A percentile compares a stretch with the other conserved stretches of the same genome.
Evolutionary conservation across 148 eudicot genomes (phyloP).

Genomic region (Fagopyrum esculentum): DNA sequence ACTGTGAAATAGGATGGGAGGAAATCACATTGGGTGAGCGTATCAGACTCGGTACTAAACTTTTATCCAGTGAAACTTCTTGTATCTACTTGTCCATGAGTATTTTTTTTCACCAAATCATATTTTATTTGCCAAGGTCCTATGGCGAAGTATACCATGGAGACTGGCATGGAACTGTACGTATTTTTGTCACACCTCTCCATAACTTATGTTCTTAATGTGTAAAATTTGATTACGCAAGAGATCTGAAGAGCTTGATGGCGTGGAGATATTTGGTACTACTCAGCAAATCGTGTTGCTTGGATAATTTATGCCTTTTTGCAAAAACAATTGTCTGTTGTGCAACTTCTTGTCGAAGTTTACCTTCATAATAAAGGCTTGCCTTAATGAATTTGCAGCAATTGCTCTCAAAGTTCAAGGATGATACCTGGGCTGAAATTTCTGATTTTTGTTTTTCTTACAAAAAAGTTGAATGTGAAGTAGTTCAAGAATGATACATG

Average conservation of each 20-base stretch:
- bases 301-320: background rate
- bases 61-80: background rate
- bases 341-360: too few relatives aligned
- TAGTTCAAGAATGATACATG: too few relatives aligned
- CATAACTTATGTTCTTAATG: background rate
- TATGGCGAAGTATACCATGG: constrained; percentile 98
- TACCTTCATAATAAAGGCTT: too few relatives aligned
- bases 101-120: background rate
- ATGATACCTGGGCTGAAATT: too few relatives aligned
- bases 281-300: background rate
- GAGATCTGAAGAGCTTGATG: background rate
- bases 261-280: background rate
- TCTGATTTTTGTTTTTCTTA: background rate
- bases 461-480: background rate
- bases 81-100: background rate
- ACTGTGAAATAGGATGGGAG: constrained; percentile 91
- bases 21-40: constrained; percentile 96
- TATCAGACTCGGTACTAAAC: constrained; percentile 81
- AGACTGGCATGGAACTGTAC: constrained; percentile 98
- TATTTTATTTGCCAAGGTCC: constrained; percentile 47
- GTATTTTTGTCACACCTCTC: constrained; percentile 21
- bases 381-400: too few relatives aligned
- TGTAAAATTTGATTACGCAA: background rate
- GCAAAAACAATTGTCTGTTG: background rate
- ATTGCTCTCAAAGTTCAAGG: too few relatives aligned